These are phyloP conservation scores for Leccinum pellstonianum DNA, from an alignment of 768 basidiomycete species.

Conservation along the genomic window DNA sequence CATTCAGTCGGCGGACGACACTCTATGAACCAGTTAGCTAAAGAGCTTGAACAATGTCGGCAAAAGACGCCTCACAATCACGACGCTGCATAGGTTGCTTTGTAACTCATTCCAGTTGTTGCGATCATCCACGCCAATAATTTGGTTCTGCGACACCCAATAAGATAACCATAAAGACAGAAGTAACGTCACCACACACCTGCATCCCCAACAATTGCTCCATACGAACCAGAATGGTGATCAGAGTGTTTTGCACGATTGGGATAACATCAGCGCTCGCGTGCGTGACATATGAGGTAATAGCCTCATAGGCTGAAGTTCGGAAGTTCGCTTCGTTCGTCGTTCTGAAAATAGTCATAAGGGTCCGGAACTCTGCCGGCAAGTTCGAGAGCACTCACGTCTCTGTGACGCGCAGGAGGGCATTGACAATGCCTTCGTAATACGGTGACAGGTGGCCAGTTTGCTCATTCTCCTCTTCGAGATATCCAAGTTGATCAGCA, in stretches of 20 bases:
- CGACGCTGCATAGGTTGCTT: slow-evolving; percentile 89
- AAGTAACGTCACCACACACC: slow-evolving; percentile 45
- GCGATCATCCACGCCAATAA: slow-evolving; percentile 91
- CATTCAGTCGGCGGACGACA: slow-evolving; percentile 80
- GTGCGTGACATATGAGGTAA: slow-evolving; percentile 82
- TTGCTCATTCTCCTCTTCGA: slow-evolving; percentile 58
- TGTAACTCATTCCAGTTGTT: slow-evolving; percentile 99
- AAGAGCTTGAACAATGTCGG: not conserved
- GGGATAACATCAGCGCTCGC: slow-evolving; percentile 75
- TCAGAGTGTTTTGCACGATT: slow-evolving; percentile 78
- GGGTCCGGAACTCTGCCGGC: not conserved
- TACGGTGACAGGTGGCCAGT: slow-evolving; percentile 80
- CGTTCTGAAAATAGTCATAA: slow-evolving; percentile 43
- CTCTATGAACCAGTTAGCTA: slow-evolving; percentile 46
- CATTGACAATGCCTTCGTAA: slow-evolving; percentile 82
- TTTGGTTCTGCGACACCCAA: slow-evolving; percentile 64
- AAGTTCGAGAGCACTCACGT: slow-evolving; percentile 48
- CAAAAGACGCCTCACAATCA: slow-evolving; percentile 58
- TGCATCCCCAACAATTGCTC: slow-evolving; percentile 84
- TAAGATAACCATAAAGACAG: not conserved
- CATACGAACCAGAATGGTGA: slow-evolving; percentile 86
- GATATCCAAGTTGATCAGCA: slow-evolving; percentile 81
- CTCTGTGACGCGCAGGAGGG: slow-evolving; percentile 84
- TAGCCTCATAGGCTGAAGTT: slow-evolving; percentile 94
- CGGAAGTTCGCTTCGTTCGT: slow-evolving; percentile 91